Percentiles rank a stretch among this genome's conserved stretches.
Conservation (phyloP, 2,329 filamentous ascomycete genomes). For the Claviceps sp. region DNA sequence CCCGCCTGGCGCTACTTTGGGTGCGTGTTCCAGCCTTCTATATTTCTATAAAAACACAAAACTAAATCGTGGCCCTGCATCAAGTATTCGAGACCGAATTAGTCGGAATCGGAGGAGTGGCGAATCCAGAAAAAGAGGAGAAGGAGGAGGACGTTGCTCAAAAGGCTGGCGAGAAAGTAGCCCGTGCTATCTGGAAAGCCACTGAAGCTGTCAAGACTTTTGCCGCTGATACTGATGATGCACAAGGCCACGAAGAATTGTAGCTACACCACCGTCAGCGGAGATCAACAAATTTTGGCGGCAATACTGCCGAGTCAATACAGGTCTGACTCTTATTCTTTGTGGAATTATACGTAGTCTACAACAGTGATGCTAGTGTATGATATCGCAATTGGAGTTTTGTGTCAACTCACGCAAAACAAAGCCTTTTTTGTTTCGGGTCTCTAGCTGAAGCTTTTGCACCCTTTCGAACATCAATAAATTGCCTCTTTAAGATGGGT, state of each 20-base stretch:
- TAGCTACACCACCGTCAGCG: slow-evolving; percentile 16
- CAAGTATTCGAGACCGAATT: slow-evolving; percentile 85
- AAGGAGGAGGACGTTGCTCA: slow-evolving; percentile 17
- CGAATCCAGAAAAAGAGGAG: slow-evolving; percentile 6
- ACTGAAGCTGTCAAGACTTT: slow-evolving; percentile 32
- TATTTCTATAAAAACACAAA: background rate
- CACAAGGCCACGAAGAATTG: slow-evolving; percentile 47
- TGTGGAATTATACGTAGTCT: background rate
- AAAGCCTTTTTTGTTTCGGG: slow-evolving; percentile 38
- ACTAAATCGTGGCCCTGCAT: slow-evolving; percentile 7
- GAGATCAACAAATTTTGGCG: background rate
- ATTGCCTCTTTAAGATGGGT: slow-evolving; percentile 24
- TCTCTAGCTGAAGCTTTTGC: slow-evolving; percentile 22
- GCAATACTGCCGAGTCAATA: too few relatives aligned
- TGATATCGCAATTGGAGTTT: background rate
- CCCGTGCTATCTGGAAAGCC: slow-evolving; percentile 10
- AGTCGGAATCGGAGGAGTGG: slow-evolving; percentile 66
- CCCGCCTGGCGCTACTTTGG: slow-evolving; percentile 63
- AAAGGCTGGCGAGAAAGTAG: slow-evolving; percentile 13
- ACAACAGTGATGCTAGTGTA: too few relatives aligned
- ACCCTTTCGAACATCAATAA: slow-evolving; percentile 24
- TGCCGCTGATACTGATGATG: slow-evolving; percentile 40
- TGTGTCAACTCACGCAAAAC: slow-evolving; percentile 27
- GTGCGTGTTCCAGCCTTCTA: slow-evolving; percentile 28
- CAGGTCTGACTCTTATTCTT: background rate